These are phyloP conservation scores for Coniferiporia sulphurascens DNA, from an alignment of 1,284 basidiomycete species.

Conservation along the genomic window DNA sequence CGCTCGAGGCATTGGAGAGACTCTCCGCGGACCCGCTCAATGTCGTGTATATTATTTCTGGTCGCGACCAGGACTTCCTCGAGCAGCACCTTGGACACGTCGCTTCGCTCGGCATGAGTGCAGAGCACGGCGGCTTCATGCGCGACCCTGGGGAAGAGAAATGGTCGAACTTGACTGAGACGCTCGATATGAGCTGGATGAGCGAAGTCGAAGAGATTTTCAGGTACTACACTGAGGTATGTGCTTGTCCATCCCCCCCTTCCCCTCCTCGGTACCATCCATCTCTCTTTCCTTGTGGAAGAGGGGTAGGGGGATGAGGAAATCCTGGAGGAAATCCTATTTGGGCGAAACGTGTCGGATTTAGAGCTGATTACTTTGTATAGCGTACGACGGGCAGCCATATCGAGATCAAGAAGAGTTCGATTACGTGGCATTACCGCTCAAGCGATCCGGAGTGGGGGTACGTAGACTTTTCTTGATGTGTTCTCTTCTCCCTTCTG, in stretches of 20 bases:
- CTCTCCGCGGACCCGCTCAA: constrained; percentile 82
- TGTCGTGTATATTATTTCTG: constrained; percentile 95
- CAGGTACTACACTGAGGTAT: constrained; percentile 88
- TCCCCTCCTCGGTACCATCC: background rate
- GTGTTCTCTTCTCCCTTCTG: constrained; percentile 8
- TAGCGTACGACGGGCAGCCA: constrained; percentile 89
- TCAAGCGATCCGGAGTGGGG: constrained; percentile 94
- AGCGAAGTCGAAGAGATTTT: constrained; percentile 92
- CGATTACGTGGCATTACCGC: constrained; percentile 98
- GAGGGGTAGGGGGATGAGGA: too few species aligned
- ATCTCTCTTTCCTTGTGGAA: background rate
- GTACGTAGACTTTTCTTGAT: constrained; percentile 37
- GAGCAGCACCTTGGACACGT: constrained; percentile 90
- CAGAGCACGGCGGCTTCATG: constrained; percentile 95
- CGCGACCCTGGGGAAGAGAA: constrained; percentile 60
- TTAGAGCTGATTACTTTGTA: background rate
- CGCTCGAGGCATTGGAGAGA: constrained; percentile 70
- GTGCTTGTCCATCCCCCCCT: constrained; percentile 21
- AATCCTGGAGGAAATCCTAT: background rate
- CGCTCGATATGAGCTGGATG: constrained; percentile 98
- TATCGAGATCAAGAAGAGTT: constrained; percentile 95
- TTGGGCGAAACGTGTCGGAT: background rate
- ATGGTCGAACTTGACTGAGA: constrained; percentile 89
- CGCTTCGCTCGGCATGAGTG: constrained; percentile 81
- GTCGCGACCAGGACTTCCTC: constrained; percentile 91